A percentile compares a stretch with the other conserved stretches of the same genome.
Conservation (phyloP, 257 asterid species). For the Nicotiana tabacum region DNA sequence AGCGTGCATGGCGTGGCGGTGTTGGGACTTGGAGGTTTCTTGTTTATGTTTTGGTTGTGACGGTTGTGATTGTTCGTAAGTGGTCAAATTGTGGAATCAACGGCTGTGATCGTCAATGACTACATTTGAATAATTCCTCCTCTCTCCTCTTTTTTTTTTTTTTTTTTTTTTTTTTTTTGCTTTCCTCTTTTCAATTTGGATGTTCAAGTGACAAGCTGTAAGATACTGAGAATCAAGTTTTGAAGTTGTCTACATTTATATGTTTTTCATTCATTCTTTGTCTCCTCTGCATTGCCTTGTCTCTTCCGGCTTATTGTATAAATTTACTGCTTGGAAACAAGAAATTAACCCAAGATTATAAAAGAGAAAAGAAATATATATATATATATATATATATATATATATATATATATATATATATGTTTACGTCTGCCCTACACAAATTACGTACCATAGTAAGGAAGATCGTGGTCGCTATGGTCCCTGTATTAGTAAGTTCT, state of each 20-base stretch:
- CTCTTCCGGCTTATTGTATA: too few species aligned
- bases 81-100: too few species aligned
- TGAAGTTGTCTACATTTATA: not conserved
- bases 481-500: too few species aligned
- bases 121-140: not conserved
- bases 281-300: too few species aligned
- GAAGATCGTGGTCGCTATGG: too few species aligned
- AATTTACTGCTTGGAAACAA: too few species aligned
- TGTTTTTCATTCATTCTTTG: not conserved
- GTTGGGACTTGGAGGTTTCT: constrained; percentile 21
- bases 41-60: constrained; percentile 28
- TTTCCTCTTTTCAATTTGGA: not conserved
- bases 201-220: not conserved
- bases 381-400: too few species aligned
- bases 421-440: too few species aligned
- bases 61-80: not conserved
- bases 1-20: constrained; percentile 36
- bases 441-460: too few species aligned
- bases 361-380: too few species aligned
- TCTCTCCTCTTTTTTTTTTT: not conserved
- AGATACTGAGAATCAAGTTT: not conserved
- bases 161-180: not conserved
- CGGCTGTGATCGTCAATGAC: not conserved
- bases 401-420: too few species aligned
- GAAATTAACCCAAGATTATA: too few species aligned